These are phyloP conservation scores for Sugiyamaella valdiviana DNA, from an alignment of 805 yeast genomes.

Conservation along the genomic window DNA sequence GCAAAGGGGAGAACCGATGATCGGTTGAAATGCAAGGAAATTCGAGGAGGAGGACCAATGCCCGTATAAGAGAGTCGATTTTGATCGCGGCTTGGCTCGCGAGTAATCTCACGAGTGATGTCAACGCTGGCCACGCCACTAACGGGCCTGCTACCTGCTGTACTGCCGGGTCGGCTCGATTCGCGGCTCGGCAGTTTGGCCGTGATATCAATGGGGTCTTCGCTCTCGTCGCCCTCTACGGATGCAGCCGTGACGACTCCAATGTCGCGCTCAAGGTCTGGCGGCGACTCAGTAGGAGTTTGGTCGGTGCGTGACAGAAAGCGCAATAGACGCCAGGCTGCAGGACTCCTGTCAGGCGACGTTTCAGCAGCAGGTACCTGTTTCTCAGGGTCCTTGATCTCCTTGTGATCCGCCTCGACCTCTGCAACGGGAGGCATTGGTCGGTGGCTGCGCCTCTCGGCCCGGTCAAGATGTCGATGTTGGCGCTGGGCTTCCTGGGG, in stretches of 20 bases:
- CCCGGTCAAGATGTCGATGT: not conserved
- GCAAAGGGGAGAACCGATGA: slow-evolving; percentile 7
- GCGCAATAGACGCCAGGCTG: not conserved
- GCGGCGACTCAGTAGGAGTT: not conserved
- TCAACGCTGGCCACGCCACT: not conserved
- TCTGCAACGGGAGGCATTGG: not conserved
- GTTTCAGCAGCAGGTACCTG: not conserved
- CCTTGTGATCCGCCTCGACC: not conserved
- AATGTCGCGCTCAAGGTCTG: not conserved
- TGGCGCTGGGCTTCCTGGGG: not conserved
- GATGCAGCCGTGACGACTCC: not conserved
- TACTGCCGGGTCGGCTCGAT: not conserved
- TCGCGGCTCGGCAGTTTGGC: not conserved
- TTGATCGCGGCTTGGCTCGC: not conserved
- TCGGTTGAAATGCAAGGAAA: slow-evolving; percentile 14
- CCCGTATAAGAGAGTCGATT: not conserved
- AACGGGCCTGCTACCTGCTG: not conserved
- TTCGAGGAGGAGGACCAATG: slow-evolving; percentile 8
- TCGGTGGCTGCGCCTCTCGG: not conserved
- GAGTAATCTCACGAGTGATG: not conserved
- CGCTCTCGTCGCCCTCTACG: not conserved
- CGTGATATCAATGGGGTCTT: not conserved
- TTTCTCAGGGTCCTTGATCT: not conserved
- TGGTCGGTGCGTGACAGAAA: not conserved
- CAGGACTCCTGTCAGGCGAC: not conserved